A percentile compares a stretch with the other conserved stretches of the same genome.
Evolutionary conservation across 805 yeast species (phyloP).

Genomic region (Clavispora santaluciae): DNA sequence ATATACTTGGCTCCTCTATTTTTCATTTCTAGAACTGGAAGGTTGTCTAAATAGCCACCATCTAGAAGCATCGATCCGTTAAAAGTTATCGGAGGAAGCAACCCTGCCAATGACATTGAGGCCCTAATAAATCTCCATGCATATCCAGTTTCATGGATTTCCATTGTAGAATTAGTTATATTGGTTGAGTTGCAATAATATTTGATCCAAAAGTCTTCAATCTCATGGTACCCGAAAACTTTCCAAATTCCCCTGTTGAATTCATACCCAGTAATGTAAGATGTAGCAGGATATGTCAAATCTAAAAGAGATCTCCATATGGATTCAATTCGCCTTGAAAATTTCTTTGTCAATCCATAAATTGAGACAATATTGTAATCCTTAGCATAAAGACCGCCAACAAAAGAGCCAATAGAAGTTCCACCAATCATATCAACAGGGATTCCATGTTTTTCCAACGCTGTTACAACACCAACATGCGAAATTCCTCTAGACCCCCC

Average conservation of each 20-base stretch:
- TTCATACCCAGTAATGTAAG: conserved; percentile 96
- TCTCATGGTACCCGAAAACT: conserved; percentile 83
- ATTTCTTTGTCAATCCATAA: conserved; percentile 83
- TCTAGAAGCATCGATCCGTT: conserved; percentile 91
- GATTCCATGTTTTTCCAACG: conserved; percentile 85
- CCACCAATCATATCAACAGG: conserved; percentile 96
- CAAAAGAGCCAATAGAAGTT: conserved; percentile 92
- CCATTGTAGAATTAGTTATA: conserved; percentile 93
- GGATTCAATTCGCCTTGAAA: conserved; percentile 76
- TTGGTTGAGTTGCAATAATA: conserved; percentile 90
- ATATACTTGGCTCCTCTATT: conserved; percentile 79
- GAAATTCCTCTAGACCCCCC: conserved; percentile 97
- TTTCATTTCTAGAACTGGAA: conserved; percentile 91
- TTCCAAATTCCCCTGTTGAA: conserved; percentile 98
- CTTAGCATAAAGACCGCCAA: conserved; percentile 91
- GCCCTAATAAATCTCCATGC: conserved; percentile 96
- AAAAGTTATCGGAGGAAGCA: conserved; percentile 82
- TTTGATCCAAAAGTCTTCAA: conserved; percentile 93
- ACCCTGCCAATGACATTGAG: conserved; percentile 93
- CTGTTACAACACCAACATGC: conserved; percentile 87
- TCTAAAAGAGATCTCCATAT: conserved; percentile 83
- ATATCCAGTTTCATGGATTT: conserved; percentile 84
- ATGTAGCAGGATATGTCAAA: conserved; percentile 87
- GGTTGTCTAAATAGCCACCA: conserved; percentile 93
- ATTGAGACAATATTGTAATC: conserved; percentile 90